Evolutionary conservation across 345 rosid species (phyloP).

Genomic region (Gossypium thurberi): DNA sequence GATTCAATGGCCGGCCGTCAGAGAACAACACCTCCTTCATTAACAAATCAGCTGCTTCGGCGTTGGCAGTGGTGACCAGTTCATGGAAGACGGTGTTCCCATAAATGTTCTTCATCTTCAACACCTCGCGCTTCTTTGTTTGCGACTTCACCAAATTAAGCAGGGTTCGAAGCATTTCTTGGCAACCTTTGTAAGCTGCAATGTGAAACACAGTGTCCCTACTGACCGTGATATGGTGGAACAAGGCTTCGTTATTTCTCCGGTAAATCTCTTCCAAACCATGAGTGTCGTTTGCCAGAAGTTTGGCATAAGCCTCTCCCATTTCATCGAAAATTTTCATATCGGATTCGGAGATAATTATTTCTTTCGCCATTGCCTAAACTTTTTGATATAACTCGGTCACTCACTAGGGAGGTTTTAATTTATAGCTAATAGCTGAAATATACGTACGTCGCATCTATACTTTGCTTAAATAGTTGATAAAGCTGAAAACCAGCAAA

Average conservation of each 20-base stretch:
- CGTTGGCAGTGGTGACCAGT: background rate
- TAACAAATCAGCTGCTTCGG: background rate
- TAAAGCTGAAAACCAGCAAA: slow-evolving; percentile 3
- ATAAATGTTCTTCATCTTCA: slow-evolving; percentile 10
- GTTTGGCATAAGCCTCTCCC: background rate
- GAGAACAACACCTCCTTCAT: background rate
- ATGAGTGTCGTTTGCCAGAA: background rate
- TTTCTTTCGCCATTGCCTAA: background rate
- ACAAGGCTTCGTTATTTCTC: background rate
- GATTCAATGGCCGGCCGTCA: background rate
- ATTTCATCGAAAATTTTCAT: background rate
- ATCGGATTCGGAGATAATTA: background rate
- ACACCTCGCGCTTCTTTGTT: background rate
- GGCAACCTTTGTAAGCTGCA: slow-evolving; percentile 10
- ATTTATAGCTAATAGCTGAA: background rate
- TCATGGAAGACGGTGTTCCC: slow-evolving; percentile 16
- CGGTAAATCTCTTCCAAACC: background rate
- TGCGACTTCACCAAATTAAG: background rate
- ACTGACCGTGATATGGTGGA: background rate
- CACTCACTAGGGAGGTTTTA: background rate
- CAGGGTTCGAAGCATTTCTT: background rate
- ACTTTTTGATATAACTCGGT: background rate
- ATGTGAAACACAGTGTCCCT: slow-evolving; percentile 12
- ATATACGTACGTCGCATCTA: background rate
- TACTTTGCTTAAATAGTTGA: background rate